Evolutionary conservation across 2,329 filamentous ascomycete species (phyloP).

Genomic region (Atkinsonella texensis): DNA sequence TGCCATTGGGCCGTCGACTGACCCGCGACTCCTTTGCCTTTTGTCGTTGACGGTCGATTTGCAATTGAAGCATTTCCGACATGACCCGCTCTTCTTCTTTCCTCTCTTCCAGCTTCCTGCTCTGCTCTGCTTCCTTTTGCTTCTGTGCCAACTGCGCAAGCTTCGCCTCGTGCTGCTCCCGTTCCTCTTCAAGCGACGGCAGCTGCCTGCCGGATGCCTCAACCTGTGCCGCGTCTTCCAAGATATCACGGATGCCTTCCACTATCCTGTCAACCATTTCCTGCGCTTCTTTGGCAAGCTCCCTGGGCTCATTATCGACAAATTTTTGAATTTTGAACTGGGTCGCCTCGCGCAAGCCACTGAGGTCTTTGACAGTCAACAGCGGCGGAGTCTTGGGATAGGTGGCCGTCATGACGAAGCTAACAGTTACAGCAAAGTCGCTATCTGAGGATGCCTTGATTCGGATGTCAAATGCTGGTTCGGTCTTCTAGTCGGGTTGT

Average conservation of each 20-base stretch:
- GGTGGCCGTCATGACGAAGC: constrained; percentile 73
- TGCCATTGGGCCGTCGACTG: constrained; percentile 38
- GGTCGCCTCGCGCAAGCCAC: constrained; percentile 56
- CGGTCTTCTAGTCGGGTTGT: constrained; percentile 45
- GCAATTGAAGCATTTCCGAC: constrained; percentile 59
- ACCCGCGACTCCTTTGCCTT: constrained; percentile 52
- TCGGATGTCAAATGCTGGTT: constrained; percentile 70
- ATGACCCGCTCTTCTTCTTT: constrained; percentile 60
- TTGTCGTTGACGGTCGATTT: constrained; percentile 55
- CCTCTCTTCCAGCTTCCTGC: constrained; percentile 41
- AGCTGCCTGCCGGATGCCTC: constrained; percentile 64
- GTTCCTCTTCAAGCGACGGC: constrained; percentile 80
- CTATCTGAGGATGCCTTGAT: constrained; percentile 63
- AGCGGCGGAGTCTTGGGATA: constrained; percentile 79
- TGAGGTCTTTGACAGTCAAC: constrained; percentile 53
- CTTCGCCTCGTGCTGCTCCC: constrained; percentile 68
- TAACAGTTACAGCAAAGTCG: constrained; percentile 58
- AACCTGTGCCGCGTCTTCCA: constrained; percentile 75
- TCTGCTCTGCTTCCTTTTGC: constrained; percentile 39
- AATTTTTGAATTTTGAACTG: constrained; percentile 57
- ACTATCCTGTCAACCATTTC: constrained; percentile 56
- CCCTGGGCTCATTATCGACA: constrained; percentile 44
- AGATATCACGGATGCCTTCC: constrained; percentile 56
- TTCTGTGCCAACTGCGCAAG: constrained; percentile 48
- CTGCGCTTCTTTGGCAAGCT: constrained; percentile 39